Evolutionary conservation across 2,329 filamentous ascomycete genomes (phyloP).

Genomic region (Fusarium fujikuroi): DNA sequence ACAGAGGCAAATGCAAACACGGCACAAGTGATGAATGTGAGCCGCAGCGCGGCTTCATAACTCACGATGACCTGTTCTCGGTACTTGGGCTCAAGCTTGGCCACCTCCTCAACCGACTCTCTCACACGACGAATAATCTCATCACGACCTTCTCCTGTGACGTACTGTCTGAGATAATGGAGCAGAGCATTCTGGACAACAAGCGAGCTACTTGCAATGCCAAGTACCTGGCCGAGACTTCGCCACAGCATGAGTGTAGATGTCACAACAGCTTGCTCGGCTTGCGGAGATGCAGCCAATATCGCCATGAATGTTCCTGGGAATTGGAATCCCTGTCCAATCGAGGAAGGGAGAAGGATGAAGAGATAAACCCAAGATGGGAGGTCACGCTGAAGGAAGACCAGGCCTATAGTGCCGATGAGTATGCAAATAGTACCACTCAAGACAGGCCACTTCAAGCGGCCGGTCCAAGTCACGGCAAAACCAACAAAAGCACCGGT

Average conservation of each 20-base stretch:
- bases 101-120: slow-evolving; percentile 65
- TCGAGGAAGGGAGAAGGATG: slow-evolving; percentile 64
- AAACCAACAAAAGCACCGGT: slow-evolving; percentile 70
- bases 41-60: slow-evolving; percentile 62
- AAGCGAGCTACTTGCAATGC: slow-evolving; percentile 76
- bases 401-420: slow-evolving; percentile 62
- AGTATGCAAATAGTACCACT: slow-evolving; percentile 61
- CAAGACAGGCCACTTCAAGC: slow-evolving; percentile 68
- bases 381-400: slow-evolving; percentile 61
- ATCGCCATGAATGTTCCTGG: slow-evolving; percentile 72
- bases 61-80: slow-evolving; percentile 65
- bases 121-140: slow-evolving; percentile 64
- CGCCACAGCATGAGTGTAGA: slow-evolving; percentile 78
- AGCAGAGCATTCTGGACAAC: slow-evolving; percentile 78
- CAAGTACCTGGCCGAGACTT: slow-evolving; percentile 76
- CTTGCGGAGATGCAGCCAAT: slow-evolving; percentile 67
- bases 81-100: slow-evolving; percentile 56
- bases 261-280: slow-evolving; percentile 75
- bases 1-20: slow-evolving; percentile 61
- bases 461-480: slow-evolving; percentile 68
- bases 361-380: slow-evolving; percentile 64
- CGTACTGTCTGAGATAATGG: slow-evolving; percentile 66
- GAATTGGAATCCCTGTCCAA: slow-evolving; percentile 73
- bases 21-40: slow-evolving; percentile 58
- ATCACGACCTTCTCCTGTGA: slow-evolving; percentile 68